Evolutionary conservation across 495 filamentous ascomycete species (phyloP).

Genomic region (Penicillium mononematosum): DNA sequence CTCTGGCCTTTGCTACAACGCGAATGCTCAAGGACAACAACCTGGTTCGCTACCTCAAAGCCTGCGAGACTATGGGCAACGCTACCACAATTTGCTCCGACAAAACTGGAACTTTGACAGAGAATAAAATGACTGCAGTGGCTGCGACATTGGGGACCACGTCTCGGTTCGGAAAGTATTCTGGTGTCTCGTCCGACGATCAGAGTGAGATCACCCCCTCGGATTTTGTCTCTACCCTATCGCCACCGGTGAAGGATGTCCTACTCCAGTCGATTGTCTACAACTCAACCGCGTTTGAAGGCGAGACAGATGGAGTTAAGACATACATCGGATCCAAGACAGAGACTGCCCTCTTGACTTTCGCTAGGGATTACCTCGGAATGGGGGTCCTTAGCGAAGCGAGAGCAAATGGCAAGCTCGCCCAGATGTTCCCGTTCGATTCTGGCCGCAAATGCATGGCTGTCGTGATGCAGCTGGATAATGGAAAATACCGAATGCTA

Average conservation of each 20-base stretch:
- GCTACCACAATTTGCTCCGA: slow-evolving; percentile 95
- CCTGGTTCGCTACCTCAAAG: slow-evolving; percentile 82
- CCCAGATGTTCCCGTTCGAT: slow-evolving; percentile 82
- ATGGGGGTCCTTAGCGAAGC: slow-evolving; percentile 70
- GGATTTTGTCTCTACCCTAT: slow-evolving; percentile 61
- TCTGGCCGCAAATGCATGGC: slow-evolving; percentile 90
- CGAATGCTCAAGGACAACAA: slow-evolving; percentile 96
- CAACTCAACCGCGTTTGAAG: slow-evolving; percentile 89
- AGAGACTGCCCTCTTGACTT: slow-evolving; percentile 76
- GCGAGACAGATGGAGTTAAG: slow-evolving; percentile 62
- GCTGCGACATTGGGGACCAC: slow-evolving; percentile 70
- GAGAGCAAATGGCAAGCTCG: slow-evolving; percentile 64
- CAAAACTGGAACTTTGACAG: slow-evolving; percentile 93
- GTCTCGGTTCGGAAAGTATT: slow-evolving; percentile 65
- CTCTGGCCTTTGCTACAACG: slow-evolving; percentile 90
- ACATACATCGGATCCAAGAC: slow-evolving; percentile 88
- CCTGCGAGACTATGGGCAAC: slow-evolving; percentile 99
- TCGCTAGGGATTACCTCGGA: slow-evolving; percentile 72
- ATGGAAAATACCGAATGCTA: slow-evolving; percentile 68
- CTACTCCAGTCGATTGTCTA: slow-evolving; percentile 73
- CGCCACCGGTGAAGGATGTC: slow-evolving; percentile 57
- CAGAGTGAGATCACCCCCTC: slow-evolving; percentile 48
- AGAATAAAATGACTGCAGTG: slow-evolving; percentile 90
- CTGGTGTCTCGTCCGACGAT: slow-evolving; percentile 21
- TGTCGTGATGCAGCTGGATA: slow-evolving; percentile 62